phyloP scores from a whole-genome alignment of 225 moss, liverwort and hornwort species.

The Takakia lepidozioides region DNA sequence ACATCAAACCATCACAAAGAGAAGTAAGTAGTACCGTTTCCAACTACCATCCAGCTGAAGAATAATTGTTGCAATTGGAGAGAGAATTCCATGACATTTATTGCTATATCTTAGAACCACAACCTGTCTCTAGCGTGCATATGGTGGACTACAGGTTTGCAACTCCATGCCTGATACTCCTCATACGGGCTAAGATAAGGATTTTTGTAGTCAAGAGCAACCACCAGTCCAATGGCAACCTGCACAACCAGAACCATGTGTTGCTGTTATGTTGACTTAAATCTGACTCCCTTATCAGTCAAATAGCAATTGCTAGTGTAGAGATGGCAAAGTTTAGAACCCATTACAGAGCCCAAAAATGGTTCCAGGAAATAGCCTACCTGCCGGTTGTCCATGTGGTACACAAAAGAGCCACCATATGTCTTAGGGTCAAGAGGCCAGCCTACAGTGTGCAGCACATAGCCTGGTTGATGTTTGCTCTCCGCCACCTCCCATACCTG shows the following conservation, averaged over 20 bases:
- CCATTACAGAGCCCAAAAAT: no score
- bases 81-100: no score
- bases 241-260: constrained; percentile 26
- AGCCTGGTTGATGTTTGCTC: constrained; percentile 64
- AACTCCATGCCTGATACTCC: constrained; percentile 58
- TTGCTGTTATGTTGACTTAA: no score
- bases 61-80: no score
- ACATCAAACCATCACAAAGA: no score
- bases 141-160: constrained; percentile 5
- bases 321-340: no score
- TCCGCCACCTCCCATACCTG: constrained; percentile 86
- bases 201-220: constrained; percentile 71
- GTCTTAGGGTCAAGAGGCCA: constrained; percentile 66
- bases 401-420: constrained; percentile 72
- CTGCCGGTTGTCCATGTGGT: constrained; percentile 81
- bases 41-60: no score
- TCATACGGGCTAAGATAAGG: constrained; percentile 78
- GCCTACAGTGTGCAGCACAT: constrained; percentile 66
- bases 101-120: neutral
- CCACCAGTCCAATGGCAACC: constrained; percentile 74
- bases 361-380: no score
- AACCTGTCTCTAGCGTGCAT: neutral
- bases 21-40: no score
- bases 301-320: no score
- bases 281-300: no score